Conservation (phyloP, 306 rosid genomes). For the Pterocarpus macrocarpus region DNA sequence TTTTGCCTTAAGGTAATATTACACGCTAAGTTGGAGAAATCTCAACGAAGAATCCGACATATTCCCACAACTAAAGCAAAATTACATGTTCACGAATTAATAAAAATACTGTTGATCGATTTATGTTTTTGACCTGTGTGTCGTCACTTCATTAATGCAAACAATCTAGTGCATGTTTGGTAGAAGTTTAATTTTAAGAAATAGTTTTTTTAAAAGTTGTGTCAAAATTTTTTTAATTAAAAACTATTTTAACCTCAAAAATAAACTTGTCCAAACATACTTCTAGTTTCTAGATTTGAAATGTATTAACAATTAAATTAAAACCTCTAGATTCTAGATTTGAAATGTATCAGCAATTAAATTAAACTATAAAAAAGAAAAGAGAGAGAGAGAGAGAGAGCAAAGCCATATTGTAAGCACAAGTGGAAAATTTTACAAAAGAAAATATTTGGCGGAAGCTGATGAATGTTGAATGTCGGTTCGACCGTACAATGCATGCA, state of each 20-base stretch:
- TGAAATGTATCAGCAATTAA: too few species aligned
- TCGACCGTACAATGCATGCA: constrained; percentile 54
- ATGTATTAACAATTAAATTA: too few species aligned
- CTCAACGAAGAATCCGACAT: neutral
- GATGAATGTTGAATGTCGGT: constrained; percentile 47
- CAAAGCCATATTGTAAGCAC: neutral
- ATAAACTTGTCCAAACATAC: too few species aligned
- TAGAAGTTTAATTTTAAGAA: too few species aligned
- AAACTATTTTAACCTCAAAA: too few species aligned
- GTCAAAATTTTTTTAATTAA: too few species aligned
- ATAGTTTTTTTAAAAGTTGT: too few species aligned
- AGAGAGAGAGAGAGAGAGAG: too few species aligned
- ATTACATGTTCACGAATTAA: neutral
- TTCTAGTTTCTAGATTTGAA: too few species aligned
- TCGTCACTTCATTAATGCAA: too few species aligned
- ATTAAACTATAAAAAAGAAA: too few species aligned
- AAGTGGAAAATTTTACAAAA: constrained; percentile 1
- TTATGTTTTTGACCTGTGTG: neutral
- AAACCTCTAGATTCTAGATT: too few species aligned
- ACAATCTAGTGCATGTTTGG: neutral
- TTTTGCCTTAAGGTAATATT: neutral
- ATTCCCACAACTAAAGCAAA: neutral
- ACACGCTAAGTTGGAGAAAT: neutral
- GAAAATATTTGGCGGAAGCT: constrained; percentile 43
- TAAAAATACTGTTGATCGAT: neutral